A percentile compares a stretch with the other conserved stretches of the same genome.
Conservation (phyloP, 1,284 basidiomycete species). For the Ceratobasidium sp. region DNA sequence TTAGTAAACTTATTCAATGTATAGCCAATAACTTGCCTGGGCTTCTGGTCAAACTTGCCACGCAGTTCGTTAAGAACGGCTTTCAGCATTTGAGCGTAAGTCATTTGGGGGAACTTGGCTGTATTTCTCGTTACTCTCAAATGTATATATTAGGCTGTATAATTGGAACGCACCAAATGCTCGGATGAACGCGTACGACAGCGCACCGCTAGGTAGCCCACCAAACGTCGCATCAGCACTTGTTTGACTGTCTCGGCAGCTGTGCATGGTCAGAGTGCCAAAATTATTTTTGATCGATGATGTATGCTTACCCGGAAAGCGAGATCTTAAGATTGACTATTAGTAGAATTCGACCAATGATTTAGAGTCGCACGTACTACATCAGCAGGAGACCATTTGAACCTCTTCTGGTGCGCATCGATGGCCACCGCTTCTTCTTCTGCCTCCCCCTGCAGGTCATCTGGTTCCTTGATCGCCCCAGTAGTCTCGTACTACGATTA, state of each 20-base stretch:
- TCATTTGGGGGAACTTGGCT: conserved; percentile 35
- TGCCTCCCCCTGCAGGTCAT: conserved; percentile 33
- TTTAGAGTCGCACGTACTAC: background rate
- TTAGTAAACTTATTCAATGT: background rate
- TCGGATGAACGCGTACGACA: conserved; percentile 34
- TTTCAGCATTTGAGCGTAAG: conserved; percentile 31
- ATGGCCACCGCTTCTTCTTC: conserved; percentile 28
- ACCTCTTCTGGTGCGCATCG: conserved; percentile 29
- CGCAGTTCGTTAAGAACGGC: conserved; percentile 19
- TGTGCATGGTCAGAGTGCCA: background rate
- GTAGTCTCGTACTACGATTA: conserved; percentile 23
- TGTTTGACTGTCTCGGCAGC: conserved; percentile 32
- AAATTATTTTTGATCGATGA: background rate
- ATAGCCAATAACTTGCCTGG: conserved; percentile 9
- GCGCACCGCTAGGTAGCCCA: conserved; percentile 25
- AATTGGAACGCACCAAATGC: conserved; percentile 11
- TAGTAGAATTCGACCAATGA: background rate
- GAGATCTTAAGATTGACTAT: background rate
- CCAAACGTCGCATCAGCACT: conserved; percentile 32
- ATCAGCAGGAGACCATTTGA: conserved; percentile 37
- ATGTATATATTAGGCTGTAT: background rate
- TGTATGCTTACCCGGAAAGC: conserved; percentile 9
- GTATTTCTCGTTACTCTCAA: background rate
- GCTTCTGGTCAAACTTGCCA: conserved; percentile 36
- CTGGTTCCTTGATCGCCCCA: conserved; percentile 33